These are phyloP conservation scores for Flaveria ramosissima DNA, from an alignment of 129 eudicot species.

Conservation along the genomic window DNA sequence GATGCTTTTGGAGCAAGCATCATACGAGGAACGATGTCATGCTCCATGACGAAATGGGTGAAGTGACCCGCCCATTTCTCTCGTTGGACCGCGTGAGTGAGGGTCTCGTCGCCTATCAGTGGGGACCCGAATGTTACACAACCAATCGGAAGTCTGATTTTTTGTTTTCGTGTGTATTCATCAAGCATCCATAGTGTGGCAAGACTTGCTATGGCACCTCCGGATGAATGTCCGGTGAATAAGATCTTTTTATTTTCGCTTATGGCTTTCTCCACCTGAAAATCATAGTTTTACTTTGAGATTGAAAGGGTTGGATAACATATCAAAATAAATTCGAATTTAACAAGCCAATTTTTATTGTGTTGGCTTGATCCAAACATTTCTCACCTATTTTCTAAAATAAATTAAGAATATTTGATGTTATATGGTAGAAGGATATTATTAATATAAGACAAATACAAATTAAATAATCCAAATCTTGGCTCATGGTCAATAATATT, in stretches of 20 bases:
- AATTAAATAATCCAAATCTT: too few species aligned
- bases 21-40: conserved; percentile 73
- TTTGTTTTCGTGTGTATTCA: conserved; percentile 33
- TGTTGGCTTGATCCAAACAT: too few species aligned
- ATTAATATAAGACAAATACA: too few species aligned
- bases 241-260: conserved; percentile 47
- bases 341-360: too few species aligned
- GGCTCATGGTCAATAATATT: too few species aligned
- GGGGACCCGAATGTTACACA: conserved; percentile 70
- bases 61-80: conserved; percentile 65
- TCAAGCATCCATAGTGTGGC: conserved; percentile 78
- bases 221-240: conserved; percentile 72
- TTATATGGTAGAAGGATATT: too few species aligned
- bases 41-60: conserved; percentile 60
- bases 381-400: too few species aligned
- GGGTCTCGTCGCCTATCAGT: conserved; percentile 50
- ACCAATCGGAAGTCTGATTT: neutral
- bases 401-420: too few species aligned
- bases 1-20: conserved; percentile 62
- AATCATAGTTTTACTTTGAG: conserved; percentile 17
- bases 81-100: conserved; percentile 61
- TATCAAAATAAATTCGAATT: too few species aligned
- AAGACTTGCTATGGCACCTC: conserved; percentile 73
- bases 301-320: neutral
- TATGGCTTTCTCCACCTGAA: conserved; percentile 71